A percentile compares a stretch with the other conserved stretches of the same genome.
Conservation (phyloP, 1,284 basidiomycete genomes). For the Somion occarium region DNA sequence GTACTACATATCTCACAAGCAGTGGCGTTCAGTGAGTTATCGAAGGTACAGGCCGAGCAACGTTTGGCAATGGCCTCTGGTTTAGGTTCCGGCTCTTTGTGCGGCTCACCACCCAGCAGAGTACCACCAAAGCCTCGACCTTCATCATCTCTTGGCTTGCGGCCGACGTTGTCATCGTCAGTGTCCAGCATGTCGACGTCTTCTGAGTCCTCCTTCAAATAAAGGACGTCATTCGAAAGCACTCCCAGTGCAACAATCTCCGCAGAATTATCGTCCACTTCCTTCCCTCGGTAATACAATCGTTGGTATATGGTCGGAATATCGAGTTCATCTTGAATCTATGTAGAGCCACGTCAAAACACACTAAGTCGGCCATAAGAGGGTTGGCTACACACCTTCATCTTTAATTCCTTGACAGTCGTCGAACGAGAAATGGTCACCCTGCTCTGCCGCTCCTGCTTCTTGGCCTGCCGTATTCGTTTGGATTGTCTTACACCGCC, state of each 20-base stretch:
- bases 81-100: constrained; percentile 6
- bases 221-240: constrained; percentile 58
- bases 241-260: constrained; percentile 61
- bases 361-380: neutral
- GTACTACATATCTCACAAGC: constrained; percentile 27
- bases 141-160: constrained; percentile 46
- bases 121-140: constrained; percentile 74
- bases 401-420: constrained; percentile 72
- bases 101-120: constrained; percentile 43
- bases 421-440: constrained; percentile 58
- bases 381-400: constrained; percentile 46
- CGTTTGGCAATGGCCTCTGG: constrained; percentile 10
- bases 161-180: constrained; percentile 45
- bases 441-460: constrained; percentile 42
- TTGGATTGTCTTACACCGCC: constrained; percentile 50
- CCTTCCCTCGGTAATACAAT: constrained; percentile 55
- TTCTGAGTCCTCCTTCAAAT: constrained; percentile 60
- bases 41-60: constrained; percentile 28
- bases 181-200: constrained; percentile 44
- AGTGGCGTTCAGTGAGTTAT: constrained; percentile 18
- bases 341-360: constrained; percentile 1
- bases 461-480: constrained; percentile 54
- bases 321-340: constrained; percentile 54
- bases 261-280: constrained; percentile 58
- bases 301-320: constrained; percentile 74